Evolutionary conservation across 2,329 filamentous ascomycete genomes (phyloP), one percentile per base, ranked within the genome.

Genomic region (Alternaria consortialis): DNA sequence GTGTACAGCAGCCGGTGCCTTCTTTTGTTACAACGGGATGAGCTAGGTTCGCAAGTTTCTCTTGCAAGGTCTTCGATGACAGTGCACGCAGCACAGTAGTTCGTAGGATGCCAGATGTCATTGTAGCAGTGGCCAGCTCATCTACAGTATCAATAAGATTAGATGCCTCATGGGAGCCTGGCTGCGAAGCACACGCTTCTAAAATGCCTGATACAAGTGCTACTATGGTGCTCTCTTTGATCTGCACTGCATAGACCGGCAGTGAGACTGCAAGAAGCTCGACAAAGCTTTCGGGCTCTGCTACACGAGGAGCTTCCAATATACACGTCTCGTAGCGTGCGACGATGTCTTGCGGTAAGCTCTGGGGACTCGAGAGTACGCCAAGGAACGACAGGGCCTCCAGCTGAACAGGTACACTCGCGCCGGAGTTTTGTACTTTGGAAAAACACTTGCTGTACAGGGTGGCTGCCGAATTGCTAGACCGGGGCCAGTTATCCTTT

Each of bases 331-430:
- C 60, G 46, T 77, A 78, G 31, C 69, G 63, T 11, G 51, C 42
- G 17, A 74, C 66, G 17, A 74, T 47, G 7, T 70, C 56, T 32
- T 53, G 32, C 4, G 68, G 64, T 7, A 77, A 52, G 17, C 57
- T 62, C 2, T 57, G 59, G 4, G 63, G 47, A 17, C 68, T 68
- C 11, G 65, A 64, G n/a, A 78, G 64, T 60, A 71, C 56, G 3
- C 70, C 69, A 37, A 75, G 73, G 44, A 77, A 76, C 48, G 60
- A 66, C 25, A 74, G 44, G 13, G 68, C 75, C 63, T 77, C 71
- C 29, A 78, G 63, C 27, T 76, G 74, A 20, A 78, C 48, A 3
- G 56, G 44, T 5, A 64, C 52, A n/a, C 67, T 62, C 15, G 71
- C 68, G 3, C 51, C 67, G 29, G 55, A 43, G 32, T 66, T 68